Evolutionary conservation across 768 basidiomycete species (phyloP).

Genomic region (Lentinula sp.): DNA sequence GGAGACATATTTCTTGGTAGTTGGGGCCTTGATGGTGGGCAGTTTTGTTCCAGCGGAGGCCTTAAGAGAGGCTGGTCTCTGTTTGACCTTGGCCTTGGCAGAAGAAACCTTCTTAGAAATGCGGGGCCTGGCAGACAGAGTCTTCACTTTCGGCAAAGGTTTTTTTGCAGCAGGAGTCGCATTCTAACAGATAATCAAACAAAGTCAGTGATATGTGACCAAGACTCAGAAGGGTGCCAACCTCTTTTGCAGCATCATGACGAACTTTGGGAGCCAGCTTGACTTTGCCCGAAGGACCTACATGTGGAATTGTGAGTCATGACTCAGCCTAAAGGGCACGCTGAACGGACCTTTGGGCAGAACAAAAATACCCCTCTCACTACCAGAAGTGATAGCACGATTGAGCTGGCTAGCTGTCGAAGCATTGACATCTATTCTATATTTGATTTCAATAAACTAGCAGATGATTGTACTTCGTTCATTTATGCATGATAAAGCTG

Average conservation of each 20-base stretch:
- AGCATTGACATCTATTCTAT: slow-evolving; percentile 71
- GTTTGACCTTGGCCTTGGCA: slow-evolving; percentile 14
- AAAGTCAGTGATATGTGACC: slow-evolving; percentile 1
- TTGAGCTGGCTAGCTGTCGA: slow-evolving; percentile 73
- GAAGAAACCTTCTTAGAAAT: slow-evolving; percentile 4
- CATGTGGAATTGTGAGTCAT: slow-evolving; percentile 9
- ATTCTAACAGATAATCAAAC: slow-evolving; percentile 24
- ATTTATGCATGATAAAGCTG: slow-evolving; percentile 9
- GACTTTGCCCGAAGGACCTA: slow-evolving; percentile 31
- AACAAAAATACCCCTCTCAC: slow-evolving; percentile 40
- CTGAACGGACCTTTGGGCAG: slow-evolving; percentile 39
- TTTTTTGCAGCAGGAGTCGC: slow-evolving; percentile 41
- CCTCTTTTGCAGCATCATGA: slow-evolving; percentile 52
- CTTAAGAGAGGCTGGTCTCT: slow-evolving; percentile 6
- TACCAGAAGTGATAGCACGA: slow-evolving; percentile 63
- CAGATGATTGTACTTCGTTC: slow-evolving; percentile 11
- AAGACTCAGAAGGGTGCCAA: slow-evolving; percentile 12
- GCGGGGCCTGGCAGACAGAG: not conserved
- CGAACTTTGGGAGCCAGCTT: slow-evolving; percentile 67
- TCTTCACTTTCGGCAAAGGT: slow-evolving; percentile 14
- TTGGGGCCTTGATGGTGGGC: slow-evolving; percentile 7
- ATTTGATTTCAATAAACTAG: slow-evolving; percentile 79
- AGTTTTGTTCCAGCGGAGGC: slow-evolving; percentile 15
- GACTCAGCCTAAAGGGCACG: not conserved
- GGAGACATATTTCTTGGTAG: slow-evolving; percentile 14